Conservation (phyloP, 352 stramenopile genomes). For the Globisporangium cystogenes region DNA sequence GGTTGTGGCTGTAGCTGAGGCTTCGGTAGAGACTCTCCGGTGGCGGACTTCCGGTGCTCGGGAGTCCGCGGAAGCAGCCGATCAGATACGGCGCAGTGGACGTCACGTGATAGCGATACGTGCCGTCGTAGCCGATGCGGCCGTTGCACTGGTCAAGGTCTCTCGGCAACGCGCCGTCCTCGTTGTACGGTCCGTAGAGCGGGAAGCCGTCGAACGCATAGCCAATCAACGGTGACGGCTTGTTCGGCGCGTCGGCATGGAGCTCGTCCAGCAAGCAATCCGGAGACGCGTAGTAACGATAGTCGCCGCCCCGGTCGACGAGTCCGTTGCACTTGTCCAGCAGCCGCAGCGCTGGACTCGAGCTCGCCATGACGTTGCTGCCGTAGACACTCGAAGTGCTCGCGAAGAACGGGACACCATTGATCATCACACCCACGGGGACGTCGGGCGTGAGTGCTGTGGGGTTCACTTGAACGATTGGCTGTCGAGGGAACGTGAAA, state of each 20-base stretch:
- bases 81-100: slow-evolving; percentile 46
- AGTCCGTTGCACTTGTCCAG: slow-evolving; percentile 73
- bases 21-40: slow-evolving; percentile 34
- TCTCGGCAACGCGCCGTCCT: slow-evolving; percentile 32
- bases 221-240: slow-evolving; percentile 52
- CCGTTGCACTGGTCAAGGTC: slow-evolving; percentile 72
- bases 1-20: slow-evolving; percentile 45
- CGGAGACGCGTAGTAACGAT: slow-evolving; percentile 64
- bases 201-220: slow-evolving; percentile 77
- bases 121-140: slow-evolving; percentile 48
- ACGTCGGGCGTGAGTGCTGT: slow-evolving; percentile 32
- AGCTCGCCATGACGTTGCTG: slow-evolving; percentile 30
- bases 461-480: slow-evolving; percentile 13
- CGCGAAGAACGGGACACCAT: slow-evolving; percentile 63
- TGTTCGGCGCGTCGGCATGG: slow-evolving; percentile 13
- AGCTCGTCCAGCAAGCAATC: slow-evolving; percentile 59
- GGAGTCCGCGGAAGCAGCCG: slow-evolving; percentile 48
- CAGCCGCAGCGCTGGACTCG: slow-evolving; percentile 30
- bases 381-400: slow-evolving; percentile 32
- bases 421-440: slow-evolving; percentile 65
- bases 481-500: slow-evolving; percentile 52
- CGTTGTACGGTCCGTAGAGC: slow-evolving; percentile 53
- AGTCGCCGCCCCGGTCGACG: slow-evolving; percentile 54
- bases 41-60: not conserved
- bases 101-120: slow-evolving; percentile 68